Conservation (phyloP, 139 green algal species). For the Coccomyxa sp. region DNA sequence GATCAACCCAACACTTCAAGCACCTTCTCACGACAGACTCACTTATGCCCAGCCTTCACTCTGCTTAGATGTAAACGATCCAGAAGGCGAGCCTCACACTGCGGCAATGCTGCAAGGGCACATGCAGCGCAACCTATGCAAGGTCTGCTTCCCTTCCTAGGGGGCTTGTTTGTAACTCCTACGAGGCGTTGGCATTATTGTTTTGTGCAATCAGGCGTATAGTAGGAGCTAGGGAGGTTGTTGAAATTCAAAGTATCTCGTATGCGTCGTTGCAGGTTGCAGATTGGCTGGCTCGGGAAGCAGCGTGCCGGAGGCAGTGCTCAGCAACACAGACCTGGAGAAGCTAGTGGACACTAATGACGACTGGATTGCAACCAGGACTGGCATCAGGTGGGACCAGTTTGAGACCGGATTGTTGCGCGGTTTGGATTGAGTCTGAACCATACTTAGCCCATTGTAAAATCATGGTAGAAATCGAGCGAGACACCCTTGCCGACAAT, state of each 20-base stretch:
- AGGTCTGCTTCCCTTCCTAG: no score
- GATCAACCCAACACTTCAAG: no score
- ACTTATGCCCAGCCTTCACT: no score
- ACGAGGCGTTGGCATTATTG: no score
- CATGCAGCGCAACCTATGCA: no score
- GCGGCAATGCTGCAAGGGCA: no score
- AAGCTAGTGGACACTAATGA: slow-evolving; percentile 94
- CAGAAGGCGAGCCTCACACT: no score
- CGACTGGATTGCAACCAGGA: slow-evolving; percentile 93
- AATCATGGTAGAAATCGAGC: neutral
- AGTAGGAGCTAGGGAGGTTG: no score
- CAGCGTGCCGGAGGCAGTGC: slow-evolving; percentile 62
- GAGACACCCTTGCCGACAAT: neutral
- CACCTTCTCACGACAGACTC: no score
- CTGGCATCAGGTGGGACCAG: slow-evolving; percentile 66
- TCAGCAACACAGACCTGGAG: slow-evolving; percentile 90
- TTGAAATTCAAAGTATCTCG: neutral
- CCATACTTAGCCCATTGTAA: neutral
- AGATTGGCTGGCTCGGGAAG: slow-evolving; percentile 74
- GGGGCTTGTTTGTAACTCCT: no score
- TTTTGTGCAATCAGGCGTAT: no score
- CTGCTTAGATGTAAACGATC: no score
- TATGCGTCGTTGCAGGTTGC: slow-evolving; percentile 1
- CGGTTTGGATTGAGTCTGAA: neutral
- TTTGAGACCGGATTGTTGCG: neutral